Conservation (phyloP, 225 moss, liverwort and hornwort genomes). For the Bryoerythrophyllum caledonicum region DNA sequence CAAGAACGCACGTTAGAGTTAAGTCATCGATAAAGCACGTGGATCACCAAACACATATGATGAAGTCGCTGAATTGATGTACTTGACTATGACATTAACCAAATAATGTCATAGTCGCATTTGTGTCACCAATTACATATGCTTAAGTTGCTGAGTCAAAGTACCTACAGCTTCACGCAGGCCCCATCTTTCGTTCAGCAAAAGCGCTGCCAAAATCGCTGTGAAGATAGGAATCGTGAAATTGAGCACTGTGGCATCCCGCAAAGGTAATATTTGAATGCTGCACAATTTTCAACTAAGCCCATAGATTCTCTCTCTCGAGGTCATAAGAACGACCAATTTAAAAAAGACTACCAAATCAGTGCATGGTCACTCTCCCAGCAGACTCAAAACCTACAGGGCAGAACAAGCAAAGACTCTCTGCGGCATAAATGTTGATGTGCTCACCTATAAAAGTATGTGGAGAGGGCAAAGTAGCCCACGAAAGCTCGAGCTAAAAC, state of each 20-base stretch:
- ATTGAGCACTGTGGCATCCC: constrained; percentile 80
- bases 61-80: too few species aligned
- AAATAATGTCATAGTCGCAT: not conserved
- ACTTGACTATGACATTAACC: not conserved
- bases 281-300: constrained; percentile 55
- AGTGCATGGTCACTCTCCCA: constrained; percentile 3
- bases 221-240: constrained; percentile 81
- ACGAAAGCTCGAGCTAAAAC: constrained; percentile 67
- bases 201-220: constrained; percentile 65
- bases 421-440: constrained; percentile 4
- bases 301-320: constrained; percentile 25
- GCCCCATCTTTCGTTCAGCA: constrained; percentile 70
- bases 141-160: constrained; percentile 5
- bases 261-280: constrained; percentile 78
- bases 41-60: not conserved
- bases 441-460: constrained; percentile 72
- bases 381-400: not conserved
- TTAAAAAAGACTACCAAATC: constrained; percentile 3
- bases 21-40: constrained; percentile 12
- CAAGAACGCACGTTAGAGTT: not conserved
- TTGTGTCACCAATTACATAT: not conserved
- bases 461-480: constrained; percentile 72
- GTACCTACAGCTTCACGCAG: constrained; percentile 62
- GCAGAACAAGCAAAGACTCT: constrained; percentile 3
- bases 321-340: constrained; percentile 3